Evolutionary conservation across 2,329 filamentous ascomycete species (phyloP), one percentile per base, ranked within the genome.

Genomic region (Trichoderma oligosporum): DNA sequence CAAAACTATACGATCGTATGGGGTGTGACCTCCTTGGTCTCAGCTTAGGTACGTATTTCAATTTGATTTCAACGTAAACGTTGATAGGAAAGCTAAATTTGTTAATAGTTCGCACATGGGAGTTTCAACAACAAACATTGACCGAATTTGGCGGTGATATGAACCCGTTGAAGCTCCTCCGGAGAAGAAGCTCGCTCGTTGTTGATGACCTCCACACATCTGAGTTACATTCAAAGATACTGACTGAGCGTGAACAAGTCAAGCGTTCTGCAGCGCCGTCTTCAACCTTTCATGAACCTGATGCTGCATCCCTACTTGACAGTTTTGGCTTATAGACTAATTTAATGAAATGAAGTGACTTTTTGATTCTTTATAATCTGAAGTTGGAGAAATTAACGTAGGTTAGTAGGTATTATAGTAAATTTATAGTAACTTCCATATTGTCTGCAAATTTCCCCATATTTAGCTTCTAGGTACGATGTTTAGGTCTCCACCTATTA

Each of bases 281-380:
- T 1, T 91, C 87, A 18, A 85, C 87, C 61, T 97, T 97, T 70
- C 82, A 95, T 65, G 94, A 99, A 72, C 94, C 94, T n/a, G 91
- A 96, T 74, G 82, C 89, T 25, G 90, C 84, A 69, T 93, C 90
- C 59, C 74, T 99, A 67, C 78, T 97, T 65, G 93, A 97, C 77
- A 92, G 83, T 70, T 97, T 97, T 80, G 93, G 93, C 1, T 94
- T 97, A 69, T 97, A 65, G 65, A 27, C 14, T 16, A 27, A 18
- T 24, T 33, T n/a, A n/a, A n/a, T n/a, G n/a, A n/a, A n/a, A n/a
- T n/a, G n/a, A n/a, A n/a, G n/a, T n/a, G n/a, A n/a, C n/a, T n/a
- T n/a, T n/a, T n/a, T n/a, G n/a, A n/a, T n/a, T n/a, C n/a, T n/a
- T n/a, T n/a, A n/a, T n/a, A n/a, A n/a, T n/a, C n/a, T n/a, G n/a